phyloP scores from a whole-genome alignment of 805 yeast genomes.

The Candida silvicultrix region DNA sequence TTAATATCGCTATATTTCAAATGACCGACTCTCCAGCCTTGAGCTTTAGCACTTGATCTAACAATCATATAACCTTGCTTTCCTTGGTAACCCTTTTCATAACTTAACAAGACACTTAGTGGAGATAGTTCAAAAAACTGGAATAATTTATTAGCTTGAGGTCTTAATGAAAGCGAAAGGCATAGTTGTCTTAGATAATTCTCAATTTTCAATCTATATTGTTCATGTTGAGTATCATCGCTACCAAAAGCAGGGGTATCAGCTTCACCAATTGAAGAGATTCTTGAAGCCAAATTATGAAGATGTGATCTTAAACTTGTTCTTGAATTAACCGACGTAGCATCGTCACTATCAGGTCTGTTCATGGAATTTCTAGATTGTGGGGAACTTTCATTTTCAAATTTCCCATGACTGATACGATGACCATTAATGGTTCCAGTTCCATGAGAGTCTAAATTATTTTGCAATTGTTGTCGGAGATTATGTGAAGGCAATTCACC shows the following conservation, averaged over 20 bases:
- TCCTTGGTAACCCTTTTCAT: conserved; percentile 77
- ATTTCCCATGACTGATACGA: neutral
- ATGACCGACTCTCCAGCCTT: conserved; percentile 96
- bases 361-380: neutral
- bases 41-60: conserved; percentile 76
- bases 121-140: conserved; percentile 90
- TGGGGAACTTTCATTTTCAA: neutral
- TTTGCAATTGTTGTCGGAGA: neutral
- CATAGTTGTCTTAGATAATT: conserved; percentile 61
- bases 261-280: conserved; percentile 1
- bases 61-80: conserved; percentile 84
- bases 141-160: conserved; percentile 77
- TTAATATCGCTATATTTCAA: conserved; percentile 69
- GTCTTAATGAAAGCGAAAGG: conserved; percentile 53
- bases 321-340: conserved; percentile 1
- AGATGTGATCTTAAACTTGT: conserved; percentile 10
- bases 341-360: neutral
- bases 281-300: conserved; percentile 12
- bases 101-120: conserved; percentile 72
- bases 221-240: conserved; percentile 1
- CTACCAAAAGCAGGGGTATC: neutral
- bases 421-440: neutral
- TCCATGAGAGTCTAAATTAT: neutral
- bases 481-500: neutral
- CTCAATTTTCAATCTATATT: conserved; percentile 42